A percentile compares a stretch with the other conserved stretches of the same genome.
Evolutionary conservation across 176 grass and related monocot genomes (phyloP).

Genomic region (Tuctoria greenei): DNA sequence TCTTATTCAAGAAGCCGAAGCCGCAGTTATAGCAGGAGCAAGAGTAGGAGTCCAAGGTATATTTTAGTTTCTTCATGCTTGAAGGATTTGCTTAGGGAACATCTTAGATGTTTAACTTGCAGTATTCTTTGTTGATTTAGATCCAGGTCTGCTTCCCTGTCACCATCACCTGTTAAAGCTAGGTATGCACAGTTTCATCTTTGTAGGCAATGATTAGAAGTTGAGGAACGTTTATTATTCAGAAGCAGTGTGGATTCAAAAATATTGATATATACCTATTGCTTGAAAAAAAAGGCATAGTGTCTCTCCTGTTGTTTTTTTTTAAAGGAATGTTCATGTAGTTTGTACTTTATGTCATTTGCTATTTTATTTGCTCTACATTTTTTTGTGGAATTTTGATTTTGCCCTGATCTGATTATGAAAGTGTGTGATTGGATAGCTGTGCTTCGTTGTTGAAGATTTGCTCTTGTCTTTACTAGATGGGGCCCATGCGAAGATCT

Average conservation of each 20-base stretch:
- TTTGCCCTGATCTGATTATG: constrained; percentile 29
- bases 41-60: constrained; percentile 48
- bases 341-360: neutral
- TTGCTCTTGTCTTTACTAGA: constrained; percentile 61
- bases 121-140: constrained; percentile 8
- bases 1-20: constrained; percentile 60
- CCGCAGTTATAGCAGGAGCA: constrained; percentile 54
- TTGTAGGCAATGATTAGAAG: constrained; percentile 20
- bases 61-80: constrained; percentile 14
- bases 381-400: constrained; percentile 11
- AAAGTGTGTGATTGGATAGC: constrained; percentile 22
- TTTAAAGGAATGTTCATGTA: neutral
- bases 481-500: constrained; percentile 46
- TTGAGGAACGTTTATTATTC: neutral
- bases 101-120: constrained; percentile 9
- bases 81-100: constrained; percentile 23
- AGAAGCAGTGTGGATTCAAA: neutral
- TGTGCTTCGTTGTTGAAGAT: constrained; percentile 55
- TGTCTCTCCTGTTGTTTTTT: neutral
- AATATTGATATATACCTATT: constrained; percentile 13
- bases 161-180: constrained; percentile 42
- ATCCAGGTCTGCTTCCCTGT: constrained; percentile 52
- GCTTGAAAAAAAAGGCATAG: neutral
- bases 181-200: constrained; percentile 32
- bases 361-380: constrained; percentile 9